Evolutionary conservation across 371 early-diverging fungal species (phyloP).

Genomic region (Gilbertella persicaria): DNA sequence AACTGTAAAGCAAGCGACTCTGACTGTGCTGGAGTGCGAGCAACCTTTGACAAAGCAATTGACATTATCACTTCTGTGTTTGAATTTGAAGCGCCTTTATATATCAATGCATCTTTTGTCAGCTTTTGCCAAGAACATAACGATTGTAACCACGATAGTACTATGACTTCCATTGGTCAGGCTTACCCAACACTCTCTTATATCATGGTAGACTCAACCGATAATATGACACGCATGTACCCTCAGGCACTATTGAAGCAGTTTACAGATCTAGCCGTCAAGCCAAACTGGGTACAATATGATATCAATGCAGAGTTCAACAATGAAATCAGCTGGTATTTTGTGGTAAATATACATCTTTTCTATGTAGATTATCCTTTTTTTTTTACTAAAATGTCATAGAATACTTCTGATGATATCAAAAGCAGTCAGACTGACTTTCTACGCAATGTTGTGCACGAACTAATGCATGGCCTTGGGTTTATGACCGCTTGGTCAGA

Average conservation of each 20-base stretch:
- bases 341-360: slow-evolving; percentile 37
- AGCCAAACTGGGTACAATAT: slow-evolving; percentile 33
- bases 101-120: slow-evolving; percentile 56
- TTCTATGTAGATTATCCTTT: too few species aligned
- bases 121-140: slow-evolving; percentile 48
- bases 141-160: slow-evolving; percentile 29
- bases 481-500: slow-evolving; percentile 61
- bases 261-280: slow-evolving; percentile 28
- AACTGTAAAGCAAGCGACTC: slow-evolving; percentile 2
- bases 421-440: slow-evolving; percentile 37
- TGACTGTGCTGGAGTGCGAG: slow-evolving; percentile 14
- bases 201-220: slow-evolving; percentile 38
- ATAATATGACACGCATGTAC: slow-evolving; percentile 53
- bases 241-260: slow-evolving; percentile 72
- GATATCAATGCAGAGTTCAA: slow-evolving; percentile 71
- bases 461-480: slow-evolving; percentile 69
- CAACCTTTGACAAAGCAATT: slow-evolving; percentile 19
- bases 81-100: slow-evolving; percentile 42
- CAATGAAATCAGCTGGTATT: slow-evolving; percentile 54
- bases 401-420: slow-evolving; percentile 11
- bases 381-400: slow-evolving; percentile 7
- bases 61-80: slow-evolving; percentile 40
- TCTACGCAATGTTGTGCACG: slow-evolving; percentile 59
- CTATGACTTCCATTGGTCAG: slow-evolving; percentile 37
- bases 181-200: slow-evolving; percentile 52